phyloP scores from a whole-genome alignment of 208 protist species.

The Crithidia thermophila region DNA sequence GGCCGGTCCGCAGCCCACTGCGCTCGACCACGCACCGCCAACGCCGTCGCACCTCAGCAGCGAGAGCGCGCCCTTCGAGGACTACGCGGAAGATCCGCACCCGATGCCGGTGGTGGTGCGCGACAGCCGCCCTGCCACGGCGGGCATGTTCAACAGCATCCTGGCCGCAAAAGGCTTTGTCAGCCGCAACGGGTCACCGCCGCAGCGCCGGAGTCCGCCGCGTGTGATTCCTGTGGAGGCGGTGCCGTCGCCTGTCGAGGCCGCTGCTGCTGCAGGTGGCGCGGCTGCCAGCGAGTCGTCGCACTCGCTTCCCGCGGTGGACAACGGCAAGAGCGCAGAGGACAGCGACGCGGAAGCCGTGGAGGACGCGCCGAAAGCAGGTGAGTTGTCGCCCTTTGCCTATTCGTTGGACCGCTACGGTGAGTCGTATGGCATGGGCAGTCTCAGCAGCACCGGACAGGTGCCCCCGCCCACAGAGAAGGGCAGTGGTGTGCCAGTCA shows the following conservation, averaged over 20 bases:
- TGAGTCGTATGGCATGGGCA: neutral
- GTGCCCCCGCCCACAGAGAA: neutral
- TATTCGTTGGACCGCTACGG: conserved; percentile 6
- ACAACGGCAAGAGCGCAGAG: too few relatives aligned
- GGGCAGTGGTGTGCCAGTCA: neutral
- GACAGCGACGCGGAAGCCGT: too few relatives aligned
- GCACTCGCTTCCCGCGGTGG: too few relatives aligned
- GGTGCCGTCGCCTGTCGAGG: neutral
- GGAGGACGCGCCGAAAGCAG: too few relatives aligned
- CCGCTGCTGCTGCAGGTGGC: neutral
- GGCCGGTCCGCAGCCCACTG: neutral
- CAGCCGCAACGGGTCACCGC: neutral
- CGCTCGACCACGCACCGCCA: neutral
- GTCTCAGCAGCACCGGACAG: neutral
- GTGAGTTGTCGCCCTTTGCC: neutral
- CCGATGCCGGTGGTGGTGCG: conserved; percentile 11
- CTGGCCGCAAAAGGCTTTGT: neutral
- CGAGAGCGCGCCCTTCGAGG: conserved; percentile 12
- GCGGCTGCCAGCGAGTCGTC: neutral
- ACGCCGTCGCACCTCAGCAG: conserved; percentile 14
- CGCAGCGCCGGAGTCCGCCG: conserved; percentile 1
- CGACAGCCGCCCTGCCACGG: neutral
- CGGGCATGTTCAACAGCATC: neutral
- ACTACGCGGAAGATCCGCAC: conserved; percentile 7
- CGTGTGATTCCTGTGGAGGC: conserved; percentile 4